Conservation (phyloP, 805 yeast genomes). For the Kodamaea laetipori region DNA sequence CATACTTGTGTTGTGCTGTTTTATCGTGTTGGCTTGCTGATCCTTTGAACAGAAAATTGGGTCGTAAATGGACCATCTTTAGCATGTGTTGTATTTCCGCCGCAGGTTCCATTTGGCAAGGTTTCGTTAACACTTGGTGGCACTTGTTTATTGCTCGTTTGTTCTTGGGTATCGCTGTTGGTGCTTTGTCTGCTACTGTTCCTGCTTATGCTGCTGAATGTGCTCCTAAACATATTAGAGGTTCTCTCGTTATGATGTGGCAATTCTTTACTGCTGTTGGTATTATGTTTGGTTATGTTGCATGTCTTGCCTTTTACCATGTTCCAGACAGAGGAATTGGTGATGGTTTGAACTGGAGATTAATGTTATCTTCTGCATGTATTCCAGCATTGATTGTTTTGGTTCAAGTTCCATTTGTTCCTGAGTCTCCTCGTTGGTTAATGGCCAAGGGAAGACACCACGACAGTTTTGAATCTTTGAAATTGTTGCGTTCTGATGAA, state of each 20-base stretch:
- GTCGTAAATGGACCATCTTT: slow-evolving; percentile 63
- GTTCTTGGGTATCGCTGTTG: slow-evolving; percentile 62
- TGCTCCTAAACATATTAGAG: slow-evolving; percentile 58
- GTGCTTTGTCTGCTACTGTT: slow-evolving; percentile 66
- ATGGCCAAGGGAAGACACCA: slow-evolving; percentile 51
- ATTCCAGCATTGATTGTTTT: slow-evolving; percentile 57
- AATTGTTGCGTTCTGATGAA: slow-evolving; percentile 45
- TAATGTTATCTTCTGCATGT: slow-evolving; percentile 66
- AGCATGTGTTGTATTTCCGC: slow-evolving; percentile 61
- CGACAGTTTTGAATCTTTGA: slow-evolving; percentile 54
- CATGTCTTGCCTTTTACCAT: slow-evolving; percentile 59
- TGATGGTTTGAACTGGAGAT: slow-evolving; percentile 56
- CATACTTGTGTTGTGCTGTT: slow-evolving; percentile 59
- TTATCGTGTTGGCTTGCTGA: slow-evolving; percentile 66
- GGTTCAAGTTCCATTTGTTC: slow-evolving; percentile 53
- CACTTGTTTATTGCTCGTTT: slow-evolving; percentile 62
- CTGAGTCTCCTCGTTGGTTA: slow-evolving; percentile 74
- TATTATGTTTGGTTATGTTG: slow-evolving; percentile 65
- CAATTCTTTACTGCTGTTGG: slow-evolving; percentile 78
- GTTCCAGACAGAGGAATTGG: slow-evolving; percentile 50
- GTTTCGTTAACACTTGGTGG: slow-evolving; percentile 60
- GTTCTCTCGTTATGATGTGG: slow-evolving; percentile 71
- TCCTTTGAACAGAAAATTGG: slow-evolving; percentile 50
- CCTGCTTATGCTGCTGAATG: slow-evolving; percentile 70
- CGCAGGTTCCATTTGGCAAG: slow-evolving; percentile 68